Evolutionary conservation across 352 stramenopile species (phyloP).

Genomic region (Discostella stelligera): DNA sequence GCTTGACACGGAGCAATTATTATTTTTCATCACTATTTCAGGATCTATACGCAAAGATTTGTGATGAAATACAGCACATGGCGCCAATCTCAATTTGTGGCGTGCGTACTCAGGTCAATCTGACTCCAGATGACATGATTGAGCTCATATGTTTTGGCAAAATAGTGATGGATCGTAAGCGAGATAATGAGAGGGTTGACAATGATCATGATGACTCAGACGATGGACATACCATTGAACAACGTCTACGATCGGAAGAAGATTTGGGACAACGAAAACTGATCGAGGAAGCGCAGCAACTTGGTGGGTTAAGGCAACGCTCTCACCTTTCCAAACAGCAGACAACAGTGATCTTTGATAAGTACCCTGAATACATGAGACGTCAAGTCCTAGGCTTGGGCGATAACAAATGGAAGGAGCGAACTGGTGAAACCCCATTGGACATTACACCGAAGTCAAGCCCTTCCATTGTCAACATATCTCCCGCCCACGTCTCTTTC

Average conservation of each 20-base stretch:
- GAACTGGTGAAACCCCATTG: conserved; percentile 14
- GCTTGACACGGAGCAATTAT: conserved; percentile 76
- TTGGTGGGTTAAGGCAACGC: conserved; percentile 32
- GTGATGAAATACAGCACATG: conserved; percentile 57
- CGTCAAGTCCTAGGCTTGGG: conserved; percentile 41
- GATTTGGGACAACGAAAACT: conserved; percentile 61
- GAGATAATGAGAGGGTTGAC: conserved; percentile 45
- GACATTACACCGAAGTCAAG: conserved; percentile 13
- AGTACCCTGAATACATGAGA: conserved; percentile 72
- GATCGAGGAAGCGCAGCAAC: conserved; percentile 29
- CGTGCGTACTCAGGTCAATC: conserved; percentile 73
- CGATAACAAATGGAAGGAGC: conserved; percentile 28
- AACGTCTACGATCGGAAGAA: conserved; percentile 53
- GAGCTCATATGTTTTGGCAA: conserved; percentile 79
- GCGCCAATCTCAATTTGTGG: conserved; percentile 71
- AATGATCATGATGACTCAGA: conserved; percentile 35
- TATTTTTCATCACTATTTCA: conserved; percentile 80
- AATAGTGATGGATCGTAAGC: conserved; percentile 64
- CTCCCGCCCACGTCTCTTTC: conserved; percentile 26
- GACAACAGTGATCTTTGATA: conserved; percentile 77
- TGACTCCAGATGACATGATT: conserved; percentile 83
- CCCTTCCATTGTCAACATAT: conserved; percentile 14
- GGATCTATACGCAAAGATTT: conserved; percentile 78
- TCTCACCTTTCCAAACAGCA: conserved; percentile 41
- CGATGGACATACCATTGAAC: conserved; percentile 35